Evolutionary conservation across 345 rosid species (phyloP), one percentile per base, ranked within the genome.

Genomic region (Alliaria petiolata): DNA sequence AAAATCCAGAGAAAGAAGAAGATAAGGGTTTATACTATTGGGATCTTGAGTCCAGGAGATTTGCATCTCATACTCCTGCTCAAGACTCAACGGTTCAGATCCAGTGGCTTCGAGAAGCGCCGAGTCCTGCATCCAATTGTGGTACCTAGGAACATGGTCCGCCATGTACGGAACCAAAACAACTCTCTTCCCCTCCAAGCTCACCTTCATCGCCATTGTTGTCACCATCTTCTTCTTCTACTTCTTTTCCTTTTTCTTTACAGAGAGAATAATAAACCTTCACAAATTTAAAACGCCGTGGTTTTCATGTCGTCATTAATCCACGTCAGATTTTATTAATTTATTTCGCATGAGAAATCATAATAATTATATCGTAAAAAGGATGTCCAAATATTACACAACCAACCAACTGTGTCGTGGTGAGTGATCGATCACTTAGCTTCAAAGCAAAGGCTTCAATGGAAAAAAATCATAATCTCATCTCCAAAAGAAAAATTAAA

Each of bases 21-120:
- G 35, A 31, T 51, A 39, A 42, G n/a, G n/a, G n/a, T 26, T 58
- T 35, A 4, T 60, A 89, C 99, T 91, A 82, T 78, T 89, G 40
- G 97, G 95, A 82, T 91, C 96, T 77, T 81, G 91, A 71, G 85
- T 81, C 99, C 96, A 95, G 2, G 97, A 87, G 52, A 82, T 81
- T 78, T 91, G 96, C 96, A 89, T 86, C 73, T 82, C 75, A 76
- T 80, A 89, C 80, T 91, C 98, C 58, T 91, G 85, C 17, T 91
- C 84, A 1, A 91, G 90, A 57, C 90, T 74, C 75, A 95, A 95
- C 14, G 95, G 91, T 77, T 91, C 95, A 47, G 99, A 91, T 34
- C 90, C 95, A 8, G 97, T 91, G 33, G 96, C 91, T 75, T 87
- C 69, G 19, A 95, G 99, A 17, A 91, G 92, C 49, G 72, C 65